Base-by-base conservation (phyloP, 1,284 basidiomycete genomes). In the Fistulina hepatica region DNA sequence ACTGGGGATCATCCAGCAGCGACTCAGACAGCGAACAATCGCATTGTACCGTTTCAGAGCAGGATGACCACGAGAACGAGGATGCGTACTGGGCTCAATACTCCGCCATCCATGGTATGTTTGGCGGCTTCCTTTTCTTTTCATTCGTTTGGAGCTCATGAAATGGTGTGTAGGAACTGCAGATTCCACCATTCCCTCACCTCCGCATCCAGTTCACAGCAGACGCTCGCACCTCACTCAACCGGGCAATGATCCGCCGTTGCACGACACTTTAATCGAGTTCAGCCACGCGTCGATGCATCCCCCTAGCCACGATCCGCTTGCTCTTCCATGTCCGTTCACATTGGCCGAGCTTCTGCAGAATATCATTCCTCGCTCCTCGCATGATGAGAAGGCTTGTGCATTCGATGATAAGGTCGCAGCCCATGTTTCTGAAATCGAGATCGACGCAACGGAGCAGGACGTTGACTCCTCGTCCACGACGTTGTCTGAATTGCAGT, bases 71-170 rank as follows among this genome's bases (percentile, higher is more conserved):
- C 45, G 52, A 52, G 41, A 52, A 53, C 28, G 43, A 51, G 20
- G 81, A 83, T 44, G 76, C 76, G 3, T 83, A 84, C 49, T 83
- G 81, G 79, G 78, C 76, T 15, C 75, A 65, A 39, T 82, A 83
- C 51, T 59, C 73, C 30, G 63, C 65, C 20, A 68, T 82, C 7
- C 78, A 83, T 55, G 81, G 81, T 80, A 46, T 49, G 59, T 49
- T 24, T 21, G 6, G 26, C 22, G 13, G 35, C 22, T 36, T 35
- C 15, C 16, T 33, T 15, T 25, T 27, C 12, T 39, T 41, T 36
- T 41, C 38, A 35, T 34, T 33, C 39, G 33, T 42, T 32, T 40
- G 42, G 21, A 16, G 13, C 15, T 31, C 28, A 11, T 13, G 15
- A 27, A 28, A 27, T 33, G 25, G 13, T 38, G 41, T 9, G 13